Percentiles rank a stretch among this genome's conserved stretches.
phyloP scores from a whole-genome alignment of 2,329 filamentous ascomycete species.

The Claviceps arundinis region DNA sequence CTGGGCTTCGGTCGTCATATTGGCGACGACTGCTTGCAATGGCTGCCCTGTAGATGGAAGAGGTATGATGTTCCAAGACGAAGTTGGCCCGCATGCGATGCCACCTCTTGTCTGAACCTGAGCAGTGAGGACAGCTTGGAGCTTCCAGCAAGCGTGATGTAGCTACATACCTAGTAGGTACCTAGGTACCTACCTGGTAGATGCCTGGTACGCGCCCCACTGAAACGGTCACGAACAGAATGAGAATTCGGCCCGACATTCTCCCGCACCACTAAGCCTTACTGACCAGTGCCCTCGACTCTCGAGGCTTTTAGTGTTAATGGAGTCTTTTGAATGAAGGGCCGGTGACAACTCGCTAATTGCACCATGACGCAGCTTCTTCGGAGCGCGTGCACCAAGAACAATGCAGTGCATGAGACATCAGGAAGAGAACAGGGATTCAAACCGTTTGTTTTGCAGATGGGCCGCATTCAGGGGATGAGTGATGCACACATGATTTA shows the following conservation, averaged over 20 bases:
- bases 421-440: background rate
- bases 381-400: background rate
- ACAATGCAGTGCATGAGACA: background rate
- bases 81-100: background rate
- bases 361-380: background rate
- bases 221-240: background rate
- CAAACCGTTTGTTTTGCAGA: background rate
- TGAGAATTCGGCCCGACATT: constrained; percentile 1
- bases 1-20: constrained; percentile 32
- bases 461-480: background rate
- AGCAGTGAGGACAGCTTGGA: constrained; percentile 31
- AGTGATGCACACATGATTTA: background rate
- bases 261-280: background rate
- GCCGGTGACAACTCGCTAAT: background rate
- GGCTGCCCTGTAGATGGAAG: constrained; percentile 18
- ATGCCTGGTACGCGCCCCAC: too few relatives aligned
- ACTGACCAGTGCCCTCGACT: too few relatives aligned
- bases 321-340: background rate
- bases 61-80: constrained; percentile 20
- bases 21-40: constrained; percentile 23
- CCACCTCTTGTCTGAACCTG: constrained; percentile 5
- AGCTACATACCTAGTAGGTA: background rate
- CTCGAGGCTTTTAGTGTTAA: too few relatives aligned
- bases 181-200: background rate
- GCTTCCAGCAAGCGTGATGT: constrained; percentile 16